Evolutionary conservation across 2,329 filamentous ascomycete species (phyloP).

Genomic region (Exophiala sp.): DNA sequence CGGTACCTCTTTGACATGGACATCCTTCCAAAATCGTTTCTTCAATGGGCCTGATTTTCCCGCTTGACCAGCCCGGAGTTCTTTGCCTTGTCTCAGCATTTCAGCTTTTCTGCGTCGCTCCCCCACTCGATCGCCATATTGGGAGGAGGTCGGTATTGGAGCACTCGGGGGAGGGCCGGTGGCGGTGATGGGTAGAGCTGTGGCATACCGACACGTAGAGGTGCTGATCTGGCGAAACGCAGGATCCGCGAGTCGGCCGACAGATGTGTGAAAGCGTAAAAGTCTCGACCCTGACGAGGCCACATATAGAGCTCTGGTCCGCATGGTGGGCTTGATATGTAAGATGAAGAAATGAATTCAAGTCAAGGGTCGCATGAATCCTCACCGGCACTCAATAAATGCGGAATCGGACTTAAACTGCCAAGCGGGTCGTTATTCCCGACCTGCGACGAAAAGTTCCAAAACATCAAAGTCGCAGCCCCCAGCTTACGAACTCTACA

Average conservation of each 20-base stretch:
- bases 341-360: neutral
- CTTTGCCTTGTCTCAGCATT: conserved; percentile 43
- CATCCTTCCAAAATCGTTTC: conserved; percentile 86
- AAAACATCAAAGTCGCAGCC: neutral
- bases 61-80: conserved; percentile 37
- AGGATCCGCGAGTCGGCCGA: conserved; percentile 6
- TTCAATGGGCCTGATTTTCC: conserved; percentile 44
- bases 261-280: conserved; percentile 1
- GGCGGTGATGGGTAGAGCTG: conserved; percentile 53
- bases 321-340: conserved; percentile 7
- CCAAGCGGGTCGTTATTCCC: conserved; percentile 2
- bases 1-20: conserved; percentile 58
- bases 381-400: neutral
- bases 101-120: conserved; percentile 48
- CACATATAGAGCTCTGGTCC: conserved; percentile 3
- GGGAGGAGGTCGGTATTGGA: conserved; percentile 46
- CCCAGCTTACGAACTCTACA: neutral
- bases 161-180: conserved; percentile 56
- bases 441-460: conserved; percentile 10
- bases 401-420: neutral
- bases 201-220: conserved; percentile 13
- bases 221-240: conserved; percentile 12
- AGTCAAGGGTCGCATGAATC: neutral
- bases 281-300: conserved; percentile 1
- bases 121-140: conserved; percentile 44